Conservation (phyloP, 176 grass and related monocot genomes). For the Olyra latifolia region DNA sequence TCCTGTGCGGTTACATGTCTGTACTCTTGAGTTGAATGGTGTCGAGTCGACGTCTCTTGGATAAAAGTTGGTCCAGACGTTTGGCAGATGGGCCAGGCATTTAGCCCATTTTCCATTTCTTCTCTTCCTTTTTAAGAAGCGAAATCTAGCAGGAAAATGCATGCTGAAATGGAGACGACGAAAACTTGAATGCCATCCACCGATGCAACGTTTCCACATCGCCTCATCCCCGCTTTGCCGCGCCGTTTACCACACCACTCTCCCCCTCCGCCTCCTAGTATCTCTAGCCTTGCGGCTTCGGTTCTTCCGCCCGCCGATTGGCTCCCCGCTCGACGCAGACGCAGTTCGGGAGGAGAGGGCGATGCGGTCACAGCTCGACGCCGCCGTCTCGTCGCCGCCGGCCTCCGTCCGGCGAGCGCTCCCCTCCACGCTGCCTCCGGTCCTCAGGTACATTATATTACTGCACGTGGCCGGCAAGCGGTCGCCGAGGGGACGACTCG, state of each 20-base stretch:
- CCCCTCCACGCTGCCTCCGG: neutral
- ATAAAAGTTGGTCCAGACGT: neutral
- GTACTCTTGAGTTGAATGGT: neutral
- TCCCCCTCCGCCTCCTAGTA: neutral
- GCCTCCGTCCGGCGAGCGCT: conserved; percentile 15
- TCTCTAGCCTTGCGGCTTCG: neutral
- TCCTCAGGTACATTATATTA: conserved; percentile 30
- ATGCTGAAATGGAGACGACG: neutral
- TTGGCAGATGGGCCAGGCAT: neutral
- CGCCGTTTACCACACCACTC: neutral
- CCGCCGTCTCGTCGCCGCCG: conserved; percentile 16
- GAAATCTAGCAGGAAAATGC: neutral
- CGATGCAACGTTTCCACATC: too few relatives aligned
- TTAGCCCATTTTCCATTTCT: neutral
- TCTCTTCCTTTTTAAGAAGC: neutral
- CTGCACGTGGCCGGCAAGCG: neutral
- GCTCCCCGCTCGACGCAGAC: neutral
- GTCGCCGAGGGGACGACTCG: neutral
- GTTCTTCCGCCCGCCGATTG: conserved; percentile 4
- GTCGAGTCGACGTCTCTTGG: neutral
- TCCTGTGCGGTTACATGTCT: too few relatives aligned
- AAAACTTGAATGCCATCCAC: neutral
- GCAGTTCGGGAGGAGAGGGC: neutral
- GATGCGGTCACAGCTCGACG: conserved; percentile 50
- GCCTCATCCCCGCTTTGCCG: neutral